Evolutionary conservation across 2,329 filamentous ascomycete genomes (phyloP), one percentile per base, ranked within the genome.

Genomic region (Alternaria sp.): DNA sequence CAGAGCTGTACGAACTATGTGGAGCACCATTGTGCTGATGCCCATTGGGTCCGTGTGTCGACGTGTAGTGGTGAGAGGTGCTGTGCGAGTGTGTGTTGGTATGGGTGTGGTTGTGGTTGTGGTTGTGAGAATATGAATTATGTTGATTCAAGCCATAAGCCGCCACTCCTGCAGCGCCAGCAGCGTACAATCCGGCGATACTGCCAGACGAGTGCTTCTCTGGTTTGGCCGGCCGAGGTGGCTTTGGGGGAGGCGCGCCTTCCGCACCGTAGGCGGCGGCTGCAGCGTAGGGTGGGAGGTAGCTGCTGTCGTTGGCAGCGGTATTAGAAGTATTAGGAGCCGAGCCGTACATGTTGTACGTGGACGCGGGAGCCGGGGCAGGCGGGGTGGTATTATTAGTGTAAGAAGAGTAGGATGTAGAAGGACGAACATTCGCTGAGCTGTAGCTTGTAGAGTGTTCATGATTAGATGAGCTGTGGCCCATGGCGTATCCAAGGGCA

Each of bases 91-190:
- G 55, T 22, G 40, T 27, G 20, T 77, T 71, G 49, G 72, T 67
- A 60, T 82, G 75, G 52, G 59, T 78, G 66, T 69, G 65, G 63
- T 62, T 45, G 63, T 41, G 38, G n/a, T 40, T 40, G n/a, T 66
- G 55, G 14, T 7, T 7, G 6, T 27, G 25, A 7, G 48, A 60
- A 56, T 75, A 65, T n/a, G 73, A 69, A 64, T 77, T 74, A 59
- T 81, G 78, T 57, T 82, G 75, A 62, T 79, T 78, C 63, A 81
- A 63, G 55, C 78, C 80, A 67, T 85, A 83, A 5, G 81, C 82
- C 44, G 81, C 82, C 28, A 82, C 70, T n/a, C 79, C 83, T 32
- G 82, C 80, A 50, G 79, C 81, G 46, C 80, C 81, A 65, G 81
- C 80, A 64, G 81, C 80, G 66, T 83, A 82, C 25, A 84, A 66